Conservation (phyloP, 164 flowering plant species). For the Vitis amurensis region DNA sequence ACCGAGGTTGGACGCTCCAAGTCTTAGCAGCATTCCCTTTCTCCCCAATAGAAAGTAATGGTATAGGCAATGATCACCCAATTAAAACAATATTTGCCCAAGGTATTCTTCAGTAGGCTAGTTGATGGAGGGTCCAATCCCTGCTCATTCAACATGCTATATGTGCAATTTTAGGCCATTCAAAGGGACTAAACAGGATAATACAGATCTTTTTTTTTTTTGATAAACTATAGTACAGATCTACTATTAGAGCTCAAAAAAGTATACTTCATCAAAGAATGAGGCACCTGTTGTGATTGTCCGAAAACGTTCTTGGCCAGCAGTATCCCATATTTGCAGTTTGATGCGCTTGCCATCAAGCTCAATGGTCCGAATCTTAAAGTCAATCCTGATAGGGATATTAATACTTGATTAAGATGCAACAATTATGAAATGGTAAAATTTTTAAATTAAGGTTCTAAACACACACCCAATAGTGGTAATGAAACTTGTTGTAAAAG, state of each 20-base stretch:
- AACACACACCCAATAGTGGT: slow-evolving; percentile 58
- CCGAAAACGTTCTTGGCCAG: slow-evolving; percentile 68
- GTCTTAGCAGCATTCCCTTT: background rate
- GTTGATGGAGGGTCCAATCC: background rate
- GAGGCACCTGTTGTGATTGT: slow-evolving; percentile 51
- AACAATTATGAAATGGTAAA: background rate
- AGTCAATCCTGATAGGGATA: slow-evolving; percentile 45
- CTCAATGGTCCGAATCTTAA: slow-evolving; percentile 59
- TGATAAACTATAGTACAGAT: background rate
- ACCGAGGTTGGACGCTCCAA: background rate
- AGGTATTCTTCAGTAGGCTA: too few relatives aligned
- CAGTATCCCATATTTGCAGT: slow-evolving; percentile 69
- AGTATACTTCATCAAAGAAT: background rate
- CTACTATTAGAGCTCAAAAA: background rate
- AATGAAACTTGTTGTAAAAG: slow-evolving; percentile 63
- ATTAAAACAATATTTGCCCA: too few relatives aligned
- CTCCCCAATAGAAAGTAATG: background rate
- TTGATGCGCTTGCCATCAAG: slow-evolving; percentile 66
- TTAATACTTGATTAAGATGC: slow-evolving; percentile 14
- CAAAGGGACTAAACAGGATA: background rate
- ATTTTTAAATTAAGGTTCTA: background rate
- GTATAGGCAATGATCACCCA: too few relatives aligned
- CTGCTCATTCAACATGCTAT: background rate
- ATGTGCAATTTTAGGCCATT: background rate
- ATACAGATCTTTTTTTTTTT: background rate